These are phyloP conservation scores for Ganoderma resinaceum DNA, from an alignment of 1,284 basidiomycete genomes.

Conservation along the genomic window DNA sequence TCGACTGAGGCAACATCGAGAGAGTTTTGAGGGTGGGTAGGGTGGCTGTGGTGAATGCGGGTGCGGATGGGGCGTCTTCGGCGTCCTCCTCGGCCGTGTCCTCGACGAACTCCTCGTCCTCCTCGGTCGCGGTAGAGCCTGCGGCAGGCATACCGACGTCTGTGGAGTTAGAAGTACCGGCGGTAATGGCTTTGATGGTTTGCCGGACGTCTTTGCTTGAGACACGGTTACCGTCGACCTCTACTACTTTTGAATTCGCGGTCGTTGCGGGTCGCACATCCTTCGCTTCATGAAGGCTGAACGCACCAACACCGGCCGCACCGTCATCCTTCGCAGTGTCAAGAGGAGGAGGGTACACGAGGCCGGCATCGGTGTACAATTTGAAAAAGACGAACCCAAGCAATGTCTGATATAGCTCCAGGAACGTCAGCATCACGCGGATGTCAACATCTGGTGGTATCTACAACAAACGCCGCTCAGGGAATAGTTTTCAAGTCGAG, in stretches of 20 bases:
- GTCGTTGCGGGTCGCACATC: conserved; percentile 37
- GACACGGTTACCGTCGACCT: conserved; percentile 62
- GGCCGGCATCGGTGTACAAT: conserved; percentile 92
- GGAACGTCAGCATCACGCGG: conserved; percentile 97
- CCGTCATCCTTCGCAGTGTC: conserved; percentile 87
- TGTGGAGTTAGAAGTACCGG: conserved; percentile 39
- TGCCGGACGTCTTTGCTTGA: conserved; percentile 76
- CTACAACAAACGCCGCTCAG: conserved; percentile 48
- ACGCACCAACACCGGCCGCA: conserved; percentile 91
- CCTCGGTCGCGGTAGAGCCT: conserved; percentile 44
- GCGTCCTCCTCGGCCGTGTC: conserved; percentile 69
- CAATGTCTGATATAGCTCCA: conserved; percentile 98
- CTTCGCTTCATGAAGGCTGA: conserved; percentile 74
- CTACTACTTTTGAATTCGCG: conserved; percentile 51
- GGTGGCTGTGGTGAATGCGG: conserved; percentile 77
- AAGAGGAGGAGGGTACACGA: conserved; percentile 95
- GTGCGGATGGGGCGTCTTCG: conserved; percentile 62
- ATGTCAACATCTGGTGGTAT: conserved; percentile 97
- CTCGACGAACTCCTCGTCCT: conserved; percentile 76
- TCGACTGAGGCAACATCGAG: conserved; percentile 59
- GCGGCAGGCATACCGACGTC: conserved; percentile 50
- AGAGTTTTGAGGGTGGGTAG: conserved; percentile 86
- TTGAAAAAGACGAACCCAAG: conserved; percentile 98
- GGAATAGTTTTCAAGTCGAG: conserved; percentile 2
- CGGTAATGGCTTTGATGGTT: conserved; percentile 70